phyloP scores from a whole-genome alignment of 2,329 filamentous ascomycete genomes.

The Monosporascus ibericus region DNA sequence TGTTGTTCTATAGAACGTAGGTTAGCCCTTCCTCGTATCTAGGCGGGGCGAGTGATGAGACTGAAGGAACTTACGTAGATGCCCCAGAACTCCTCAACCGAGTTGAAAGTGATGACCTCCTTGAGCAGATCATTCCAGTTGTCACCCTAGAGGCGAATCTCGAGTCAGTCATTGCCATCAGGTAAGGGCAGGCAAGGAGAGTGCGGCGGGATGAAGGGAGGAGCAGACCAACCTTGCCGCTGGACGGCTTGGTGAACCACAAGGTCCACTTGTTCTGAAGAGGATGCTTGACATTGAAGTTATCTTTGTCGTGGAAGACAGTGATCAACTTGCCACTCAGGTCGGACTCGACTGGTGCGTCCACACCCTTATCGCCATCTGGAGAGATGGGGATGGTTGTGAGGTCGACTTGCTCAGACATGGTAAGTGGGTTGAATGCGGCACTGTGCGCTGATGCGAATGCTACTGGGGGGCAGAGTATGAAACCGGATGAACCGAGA shows the following conservation, averaged over 20 bases:
- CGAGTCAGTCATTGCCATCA: constrained; percentile 9
- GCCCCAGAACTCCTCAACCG: constrained; percentile 99
- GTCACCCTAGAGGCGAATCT: constrained; percentile 60
- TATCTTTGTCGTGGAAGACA: constrained; percentile 96
- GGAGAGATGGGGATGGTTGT: constrained; percentile 64
- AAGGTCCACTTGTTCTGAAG: constrained; percentile 97
- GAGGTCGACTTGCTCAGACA: constrained; percentile 57
- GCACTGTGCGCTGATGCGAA: constrained; percentile 1
- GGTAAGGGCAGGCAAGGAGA: neutral
- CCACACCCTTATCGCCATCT: constrained; percentile 51
- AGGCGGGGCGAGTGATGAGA: constrained; percentile 1
- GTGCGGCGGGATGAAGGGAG: too few relatives aligned
- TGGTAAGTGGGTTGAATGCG: constrained; percentile 19
- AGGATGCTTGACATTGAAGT: constrained; percentile 99
- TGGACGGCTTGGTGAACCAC: constrained; percentile 98
- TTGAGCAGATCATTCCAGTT: constrained; percentile 99
- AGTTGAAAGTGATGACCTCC: constrained; percentile 97
- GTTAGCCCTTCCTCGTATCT: constrained; percentile 1
- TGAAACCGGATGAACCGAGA: neutral
- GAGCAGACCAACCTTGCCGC: constrained; percentile 67
- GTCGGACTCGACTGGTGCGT: constrained; percentile 37
- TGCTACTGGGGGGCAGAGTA: neutral
- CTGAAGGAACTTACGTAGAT: constrained; percentile 71
- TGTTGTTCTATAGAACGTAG: constrained; percentile 75
- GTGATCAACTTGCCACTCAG: constrained; percentile 65